phyloP scores from a whole-genome alignment of 768 basidiomycete genomes.

The Roridomyces roridus region DNA sequence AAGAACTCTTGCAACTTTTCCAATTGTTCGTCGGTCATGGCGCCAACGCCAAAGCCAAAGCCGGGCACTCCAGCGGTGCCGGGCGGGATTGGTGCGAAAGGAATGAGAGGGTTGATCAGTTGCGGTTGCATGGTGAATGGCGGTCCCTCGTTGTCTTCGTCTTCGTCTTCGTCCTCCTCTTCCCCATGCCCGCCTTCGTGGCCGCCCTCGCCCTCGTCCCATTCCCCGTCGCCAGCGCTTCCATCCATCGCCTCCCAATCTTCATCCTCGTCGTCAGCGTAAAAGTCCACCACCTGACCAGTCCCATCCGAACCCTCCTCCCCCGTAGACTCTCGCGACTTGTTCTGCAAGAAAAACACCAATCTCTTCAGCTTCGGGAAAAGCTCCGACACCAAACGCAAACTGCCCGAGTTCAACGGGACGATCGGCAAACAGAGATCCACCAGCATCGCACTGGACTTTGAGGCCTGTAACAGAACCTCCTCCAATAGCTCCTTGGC shows the following conservation, averaged over 20 bases:
- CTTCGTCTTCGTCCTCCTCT: not conserved
- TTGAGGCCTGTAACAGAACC: conserved; percentile 2
- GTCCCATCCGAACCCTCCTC: no score
- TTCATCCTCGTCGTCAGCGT: no score
- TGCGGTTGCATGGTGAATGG: no score
- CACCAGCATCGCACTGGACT: not conserved
- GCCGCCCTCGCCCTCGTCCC: no score
- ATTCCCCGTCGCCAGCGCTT: no score
- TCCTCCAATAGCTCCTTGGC: not conserved
- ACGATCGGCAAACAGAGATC: conserved; percentile 1
- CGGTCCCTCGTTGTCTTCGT: no score
- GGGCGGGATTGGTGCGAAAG: no score
- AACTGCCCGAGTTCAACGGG: not conserved
- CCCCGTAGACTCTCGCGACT: not conserved
- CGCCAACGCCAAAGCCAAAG: no score
- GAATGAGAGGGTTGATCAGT: no score
- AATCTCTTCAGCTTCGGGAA: conserved; percentile 7
- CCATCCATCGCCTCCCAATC: conserved; percentile 3
- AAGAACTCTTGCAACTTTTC: not conserved
- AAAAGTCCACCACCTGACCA: not conserved
- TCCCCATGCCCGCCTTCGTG: no score
- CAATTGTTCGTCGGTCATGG: no score
- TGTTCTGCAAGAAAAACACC: conserved; percentile 2
- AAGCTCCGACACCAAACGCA: conserved; percentile 1
- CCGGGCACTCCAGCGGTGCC: no score